Percentiles rank a stretch among this genome's conserved stretches.
These are phyloP conservation scores for Lasiodiplodia gonubiensis DNA, from an alignment of 2,329 filamentous ascomycete genomes.

Conservation along the genomic window DNA sequence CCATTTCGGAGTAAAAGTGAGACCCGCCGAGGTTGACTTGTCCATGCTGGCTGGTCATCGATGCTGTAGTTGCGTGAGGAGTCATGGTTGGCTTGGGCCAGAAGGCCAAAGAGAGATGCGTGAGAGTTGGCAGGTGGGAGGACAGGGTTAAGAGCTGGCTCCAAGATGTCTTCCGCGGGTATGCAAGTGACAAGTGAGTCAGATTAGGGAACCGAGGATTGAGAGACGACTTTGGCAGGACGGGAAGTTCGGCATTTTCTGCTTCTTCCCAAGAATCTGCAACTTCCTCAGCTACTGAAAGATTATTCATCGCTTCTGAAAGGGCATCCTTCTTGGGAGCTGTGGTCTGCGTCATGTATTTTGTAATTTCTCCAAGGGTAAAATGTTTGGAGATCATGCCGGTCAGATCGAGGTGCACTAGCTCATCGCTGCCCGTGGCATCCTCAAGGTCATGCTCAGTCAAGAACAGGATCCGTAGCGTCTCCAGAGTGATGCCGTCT, in stretches of 20 bases:
- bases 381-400: constrained; percentile 56
- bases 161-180: constrained; percentile 61
- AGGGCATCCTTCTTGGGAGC: constrained; percentile 18
- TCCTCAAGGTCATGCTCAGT: constrained; percentile 41
- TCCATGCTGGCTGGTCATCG: constrained; percentile 49
- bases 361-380: constrained; percentile 56
- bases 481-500: constrained; percentile 48
- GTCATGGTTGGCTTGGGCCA: constrained; percentile 67
- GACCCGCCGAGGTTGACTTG: constrained; percentile 57
- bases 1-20: constrained; percentile 58
- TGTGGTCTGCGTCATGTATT: constrained; percentile 44
- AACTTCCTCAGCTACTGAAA: constrained; percentile 34
- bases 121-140: constrained; percentile 60
- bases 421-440: constrained; percentile 49
- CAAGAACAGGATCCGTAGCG: constrained; percentile 59
- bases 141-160: constrained; percentile 60
- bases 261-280: constrained; percentile 56
- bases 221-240: constrained; percentile 23
- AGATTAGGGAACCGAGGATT: constrained; percentile 57
- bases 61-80: constrained; percentile 56
- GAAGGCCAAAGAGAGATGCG: constrained; percentile 66
- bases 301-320: constrained; percentile 31
- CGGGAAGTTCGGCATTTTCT: constrained; percentile 20
- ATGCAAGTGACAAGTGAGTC: constrained; percentile 63
- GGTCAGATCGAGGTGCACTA: constrained; percentile 60